A percentile compares a stretch with the other conserved stretches of the same genome.
These are phyloP conservation scores for Hypoxylon lienhwacheense DNA, from an alignment of 495 filamentous ascomycete species.

Conservation along the genomic window DNA sequence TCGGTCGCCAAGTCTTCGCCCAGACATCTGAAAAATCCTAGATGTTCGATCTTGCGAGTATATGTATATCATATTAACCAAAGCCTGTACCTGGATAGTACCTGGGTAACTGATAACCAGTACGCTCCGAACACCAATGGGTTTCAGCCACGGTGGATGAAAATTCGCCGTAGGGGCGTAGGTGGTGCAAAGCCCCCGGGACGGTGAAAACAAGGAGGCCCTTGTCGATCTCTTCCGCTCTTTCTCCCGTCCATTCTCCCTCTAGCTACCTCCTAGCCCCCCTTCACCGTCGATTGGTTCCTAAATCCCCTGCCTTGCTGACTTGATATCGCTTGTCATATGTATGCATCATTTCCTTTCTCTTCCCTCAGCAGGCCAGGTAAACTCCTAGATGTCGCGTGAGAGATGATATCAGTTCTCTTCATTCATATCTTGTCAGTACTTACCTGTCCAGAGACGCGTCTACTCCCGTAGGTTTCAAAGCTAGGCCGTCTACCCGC, in stretches of 20 bases:
- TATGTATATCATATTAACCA: no score
- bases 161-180: slow-evolving; percentile 13
- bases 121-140: slow-evolving; percentile 9
- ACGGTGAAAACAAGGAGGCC: slow-evolving; percentile 15
- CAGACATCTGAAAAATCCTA: no score
- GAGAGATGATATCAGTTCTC: slow-evolving; percentile 9
- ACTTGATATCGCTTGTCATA: background rate
- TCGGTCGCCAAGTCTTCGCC: no score
- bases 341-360: background rate
- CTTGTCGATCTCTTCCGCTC: background rate
- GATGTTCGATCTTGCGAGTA: no score
- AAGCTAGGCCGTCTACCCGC: slow-evolving; percentile 13
- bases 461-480: slow-evolving; percentile 20
- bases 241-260: slow-evolving; percentile 1
- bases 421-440: background rate
- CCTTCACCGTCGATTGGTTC: slow-evolving; percentile 14
- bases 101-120: background rate
- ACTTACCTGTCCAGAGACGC: background rate
- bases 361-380: background rate
- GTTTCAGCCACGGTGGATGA: slow-evolving; percentile 27
- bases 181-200: slow-evolving; percentile 2
- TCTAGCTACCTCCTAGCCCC: background rate
- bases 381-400: no score
- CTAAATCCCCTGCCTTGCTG: background rate
- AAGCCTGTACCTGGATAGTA: no score